Evolutionary conservation across 495 filamentous ascomycete genomes (phyloP), one percentile per base, ranked within the genome.

Genomic region (Hypoxylon trugodes): DNA sequence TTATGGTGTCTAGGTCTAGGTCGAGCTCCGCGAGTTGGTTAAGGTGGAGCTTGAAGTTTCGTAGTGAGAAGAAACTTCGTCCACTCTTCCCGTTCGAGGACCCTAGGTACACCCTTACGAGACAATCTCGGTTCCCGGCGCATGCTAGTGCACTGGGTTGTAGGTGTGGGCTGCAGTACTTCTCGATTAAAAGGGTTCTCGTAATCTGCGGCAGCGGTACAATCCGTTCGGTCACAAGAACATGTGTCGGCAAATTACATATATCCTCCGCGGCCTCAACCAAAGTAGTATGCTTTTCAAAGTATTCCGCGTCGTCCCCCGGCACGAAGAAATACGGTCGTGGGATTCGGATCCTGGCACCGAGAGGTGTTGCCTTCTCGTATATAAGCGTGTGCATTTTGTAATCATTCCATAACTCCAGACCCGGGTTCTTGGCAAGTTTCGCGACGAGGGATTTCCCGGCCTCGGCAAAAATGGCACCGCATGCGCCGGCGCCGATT

Each of bases 61-160:
- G 48, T 0, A 68, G 53, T 3, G 51, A 55, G 28, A 68, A 55
- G 15, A 58, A 49, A 7, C 42, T 58, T 22, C 33, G 16, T 32
- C 50, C 36, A 9, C 12, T 55, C 19, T 25, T 55, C n/a, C 70
- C 62, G 1, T 58, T 22, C 25, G 3, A 25, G 13, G 51, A 51
- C 1, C 69, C 73, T 1, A 75, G 64, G 24, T 75, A 73, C 0
- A 65, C 9, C 22, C 69, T 45, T 1, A 73, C 69, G 18, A 73
- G 49, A 45, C 73, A 75, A 6, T 75, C 66, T 3, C 13, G 43
- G 28, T 75, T 75, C 9, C 51, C 65, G 0, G 15, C 19, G 25
- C 65, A 58, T 1, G 10, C 35, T 3, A 51, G 26, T 1, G 59
- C 69, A 7, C 26, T 19, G 7, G 57, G 19, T 30, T 55, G 51